Percentiles rank a stretch among this genome's conserved stretches.
Conservation (phyloP, 1,139 yeast species). For the Hyphopichia burtonii region DNA sequence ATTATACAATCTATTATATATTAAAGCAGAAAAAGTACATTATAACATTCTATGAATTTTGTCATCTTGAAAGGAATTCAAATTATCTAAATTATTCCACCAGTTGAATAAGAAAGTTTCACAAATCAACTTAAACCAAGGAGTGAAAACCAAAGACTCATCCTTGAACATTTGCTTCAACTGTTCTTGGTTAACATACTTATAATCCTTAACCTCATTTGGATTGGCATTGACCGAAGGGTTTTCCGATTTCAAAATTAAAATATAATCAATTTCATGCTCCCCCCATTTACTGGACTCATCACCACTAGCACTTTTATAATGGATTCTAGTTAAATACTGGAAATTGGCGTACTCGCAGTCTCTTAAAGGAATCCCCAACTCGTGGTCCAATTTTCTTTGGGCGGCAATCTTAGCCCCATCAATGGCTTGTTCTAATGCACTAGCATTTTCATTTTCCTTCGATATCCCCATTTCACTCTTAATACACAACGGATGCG, state of each 20-base stretch:
- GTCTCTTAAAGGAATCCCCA: slow-evolving; percentile 70
- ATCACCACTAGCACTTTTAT: slow-evolving; percentile 73
- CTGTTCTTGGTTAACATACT: slow-evolving; percentile 68
- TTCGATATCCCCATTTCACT: slow-evolving; percentile 64
- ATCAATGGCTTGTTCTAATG: slow-evolving; percentile 53
- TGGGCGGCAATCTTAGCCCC: slow-evolving; percentile 91
- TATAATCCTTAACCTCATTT: slow-evolving; percentile 82
- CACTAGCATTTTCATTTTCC: background rate
- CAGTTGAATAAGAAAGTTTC: slow-evolving; percentile 86
- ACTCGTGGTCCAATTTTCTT: slow-evolving; percentile 87
- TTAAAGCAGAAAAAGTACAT: background rate
- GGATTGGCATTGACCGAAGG: slow-evolving; percentile 51
- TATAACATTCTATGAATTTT: slow-evolving; percentile 47
- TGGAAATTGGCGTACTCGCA: slow-evolving; percentile 71
- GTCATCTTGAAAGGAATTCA: slow-evolving; percentile 46
- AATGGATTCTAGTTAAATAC: slow-evolving; percentile 90
- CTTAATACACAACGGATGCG: slow-evolving; percentile 88
- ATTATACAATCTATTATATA: too few relatives aligned
- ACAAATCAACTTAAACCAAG: slow-evolving; percentile 97
- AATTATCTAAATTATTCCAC: slow-evolving; percentile 78
- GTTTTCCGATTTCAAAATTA: slow-evolving; percentile 69
- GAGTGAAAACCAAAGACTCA: slow-evolving; percentile 69
- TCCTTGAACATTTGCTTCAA: slow-evolving; percentile 77
- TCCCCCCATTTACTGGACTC: slow-evolving; percentile 90
- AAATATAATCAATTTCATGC: slow-evolving; percentile 94